A percentile compares a stretch with the other conserved stretches of the same genome.
These are phyloP conservation scores for Leccinellum albellum DNA, from an alignment of 768 basidiomycete species.

Conservation along the genomic window DNA sequence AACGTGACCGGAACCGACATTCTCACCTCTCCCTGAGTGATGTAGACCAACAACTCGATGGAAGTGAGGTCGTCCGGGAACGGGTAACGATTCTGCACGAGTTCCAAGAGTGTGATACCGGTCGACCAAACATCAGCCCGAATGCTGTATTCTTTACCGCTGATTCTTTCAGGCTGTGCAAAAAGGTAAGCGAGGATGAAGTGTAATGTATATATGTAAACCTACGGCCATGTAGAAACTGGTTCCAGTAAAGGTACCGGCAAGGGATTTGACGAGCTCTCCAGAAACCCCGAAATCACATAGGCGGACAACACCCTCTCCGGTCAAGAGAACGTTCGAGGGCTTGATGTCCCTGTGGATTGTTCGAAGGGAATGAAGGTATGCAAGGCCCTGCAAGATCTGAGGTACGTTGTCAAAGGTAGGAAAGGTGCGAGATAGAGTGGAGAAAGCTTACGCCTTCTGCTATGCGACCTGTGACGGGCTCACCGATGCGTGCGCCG, in stretches of 20 bases:
- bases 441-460: slow-evolving; percentile 66
- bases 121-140: slow-evolving; percentile 98
- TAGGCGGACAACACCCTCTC: slow-evolving; percentile 86
- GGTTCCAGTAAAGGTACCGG: slow-evolving; percentile 96
- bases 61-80: slow-evolving; percentile 88
- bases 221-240: slow-evolving; percentile 98
- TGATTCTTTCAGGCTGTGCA: slow-evolving; percentile 85
- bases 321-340: slow-evolving; percentile 86
- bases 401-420: slow-evolving; percentile 28
- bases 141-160: slow-evolving; percentile 88
- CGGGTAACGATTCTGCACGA: slow-evolving; percentile 92
- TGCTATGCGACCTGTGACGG: slow-evolving; percentile 86
- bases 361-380: slow-evolving; percentile 85
- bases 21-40: slow-evolving; percentile 73
- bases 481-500: slow-evolving; percentile 77
- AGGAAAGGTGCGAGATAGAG: neutral
- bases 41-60: slow-evolving; percentile 93
- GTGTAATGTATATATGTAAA: slow-evolving; percentile 14
- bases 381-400: slow-evolving; percentile 89
- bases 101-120: slow-evolving; percentile 89
- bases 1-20: neutral
- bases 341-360: slow-evolving; percentile 97
- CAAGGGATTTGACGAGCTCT: slow-evolving; percentile 84
- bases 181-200: slow-evolving; percentile 2
- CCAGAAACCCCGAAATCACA: slow-evolving; percentile 98